Percentiles rank a stretch among this genome's conserved stretches.
These are phyloP conservation scores for Suhomyces anneliseae DNA, from an alignment of 1,139 yeast genomes.

Conservation along the genomic window DNA sequence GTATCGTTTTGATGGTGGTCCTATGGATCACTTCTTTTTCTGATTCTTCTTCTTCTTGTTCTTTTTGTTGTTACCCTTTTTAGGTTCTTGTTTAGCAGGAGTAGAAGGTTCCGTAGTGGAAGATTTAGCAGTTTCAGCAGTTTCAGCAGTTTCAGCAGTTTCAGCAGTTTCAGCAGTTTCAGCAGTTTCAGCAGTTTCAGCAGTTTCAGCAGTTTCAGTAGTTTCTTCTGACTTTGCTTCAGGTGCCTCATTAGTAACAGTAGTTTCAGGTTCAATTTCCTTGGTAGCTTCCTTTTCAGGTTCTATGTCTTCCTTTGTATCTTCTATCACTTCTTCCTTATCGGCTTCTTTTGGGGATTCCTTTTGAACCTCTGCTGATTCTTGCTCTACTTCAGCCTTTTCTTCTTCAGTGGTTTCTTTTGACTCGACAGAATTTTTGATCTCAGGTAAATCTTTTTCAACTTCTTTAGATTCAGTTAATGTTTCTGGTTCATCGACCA, in stretches of 20 bases:
- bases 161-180: neutral
- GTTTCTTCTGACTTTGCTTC: neutral
- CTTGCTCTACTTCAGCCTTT: too few relatives aligned
- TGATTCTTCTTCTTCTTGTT: conserved; percentile 6
- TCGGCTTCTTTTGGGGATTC: too few relatives aligned
- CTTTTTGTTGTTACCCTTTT: neutral
- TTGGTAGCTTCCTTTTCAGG: too few relatives aligned
- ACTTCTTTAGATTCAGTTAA: neutral
- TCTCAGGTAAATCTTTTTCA: neutral
- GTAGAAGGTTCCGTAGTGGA: too few relatives aligned
- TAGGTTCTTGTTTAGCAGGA: neutral
- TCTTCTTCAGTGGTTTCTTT: neutral
- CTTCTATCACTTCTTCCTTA: too few relatives aligned
- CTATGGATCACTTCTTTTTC: neutral
- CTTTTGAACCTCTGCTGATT: too few relatives aligned
- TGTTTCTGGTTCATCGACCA: neutral
- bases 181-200: neutral
- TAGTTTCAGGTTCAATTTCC: neutral
- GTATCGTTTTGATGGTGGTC: too few relatives aligned
- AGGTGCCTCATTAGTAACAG: neutral
- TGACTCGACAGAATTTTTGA: neutral
- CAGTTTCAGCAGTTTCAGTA: neutral
- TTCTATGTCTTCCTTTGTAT: too few relatives aligned
- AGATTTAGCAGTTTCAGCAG: too few relatives aligned
- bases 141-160: neutral